These are phyloP conservation scores for Naegleria gruberi DNA, from an alignment of 208 protist genomes.

Conservation along the genomic window DNA sequence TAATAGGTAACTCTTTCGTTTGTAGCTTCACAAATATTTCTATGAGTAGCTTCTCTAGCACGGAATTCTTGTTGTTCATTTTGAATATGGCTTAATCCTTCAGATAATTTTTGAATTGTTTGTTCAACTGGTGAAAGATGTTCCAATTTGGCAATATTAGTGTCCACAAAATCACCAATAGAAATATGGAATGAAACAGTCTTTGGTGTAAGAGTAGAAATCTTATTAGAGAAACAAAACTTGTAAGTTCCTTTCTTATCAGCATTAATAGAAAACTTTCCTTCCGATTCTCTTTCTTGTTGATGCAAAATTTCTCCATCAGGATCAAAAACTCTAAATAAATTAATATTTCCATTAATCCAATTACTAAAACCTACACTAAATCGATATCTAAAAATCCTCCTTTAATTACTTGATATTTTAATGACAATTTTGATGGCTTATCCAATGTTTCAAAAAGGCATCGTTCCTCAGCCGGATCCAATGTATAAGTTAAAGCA, in stretches of 20 bases:
- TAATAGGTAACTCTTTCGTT: constrained; percentile 69
- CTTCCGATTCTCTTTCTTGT: constrained; percentile 43
- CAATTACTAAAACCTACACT: background rate
- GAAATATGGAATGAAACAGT: constrained; percentile 63
- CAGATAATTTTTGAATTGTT: constrained; percentile 53
- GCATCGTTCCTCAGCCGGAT: background rate
- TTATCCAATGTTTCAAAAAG: background rate
- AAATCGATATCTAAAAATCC: constrained; percentile 21
- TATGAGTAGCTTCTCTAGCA: constrained; percentile 55
- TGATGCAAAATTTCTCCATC: background rate
- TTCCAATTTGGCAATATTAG: background rate
- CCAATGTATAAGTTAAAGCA: background rate
- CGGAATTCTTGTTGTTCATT: constrained; percentile 61
- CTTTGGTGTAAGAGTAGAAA: constrained; percentile 67
- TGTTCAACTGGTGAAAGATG: constrained; percentile 48
- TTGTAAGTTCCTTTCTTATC: constrained; percentile 47
- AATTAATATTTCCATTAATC: too few species aligned
- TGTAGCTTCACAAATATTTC: constrained; percentile 60
- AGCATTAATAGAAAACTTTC: constrained; percentile 66
- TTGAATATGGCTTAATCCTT: constrained; percentile 60
- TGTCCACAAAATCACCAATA: constrained; percentile 36
- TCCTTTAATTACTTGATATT: background rate
- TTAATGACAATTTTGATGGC: background rate
- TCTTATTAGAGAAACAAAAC: constrained; percentile 77
- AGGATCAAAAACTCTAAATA: background rate